These are phyloP conservation scores for Auricularia sp. DNA, from an alignment of 768 basidiomycete genomes.

Conservation along the genomic window DNA sequence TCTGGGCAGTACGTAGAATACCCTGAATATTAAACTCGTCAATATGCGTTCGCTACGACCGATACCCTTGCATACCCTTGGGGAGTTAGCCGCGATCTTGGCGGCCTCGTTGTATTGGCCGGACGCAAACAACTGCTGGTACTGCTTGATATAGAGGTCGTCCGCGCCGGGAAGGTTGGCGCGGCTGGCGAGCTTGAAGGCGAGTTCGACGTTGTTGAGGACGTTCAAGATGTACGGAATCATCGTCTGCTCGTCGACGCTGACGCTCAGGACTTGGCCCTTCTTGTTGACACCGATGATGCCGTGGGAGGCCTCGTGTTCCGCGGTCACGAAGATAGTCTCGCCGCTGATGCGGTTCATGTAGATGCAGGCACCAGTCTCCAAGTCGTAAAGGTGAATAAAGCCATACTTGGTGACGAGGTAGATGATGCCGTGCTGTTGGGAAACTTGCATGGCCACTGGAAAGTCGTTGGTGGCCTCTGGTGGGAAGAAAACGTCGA, in stretches of 20 bases:
- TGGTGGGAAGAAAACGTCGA: constrained; percentile 98
- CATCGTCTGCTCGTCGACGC: constrained; percentile 91
- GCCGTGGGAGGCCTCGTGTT: constrained; percentile 87
- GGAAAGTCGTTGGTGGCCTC: constrained; percentile 99
- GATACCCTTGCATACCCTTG: constrained; percentile 28
- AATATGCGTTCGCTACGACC: background rate
- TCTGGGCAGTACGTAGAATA: constrained; percentile 85
- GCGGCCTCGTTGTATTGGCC: constrained; percentile 92
- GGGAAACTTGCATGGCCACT: constrained; percentile 98
- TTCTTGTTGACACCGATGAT: constrained; percentile 99
- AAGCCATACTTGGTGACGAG: constrained; percentile 98
- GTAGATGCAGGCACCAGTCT: constrained; percentile 93
- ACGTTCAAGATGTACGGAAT: constrained; percentile 90
- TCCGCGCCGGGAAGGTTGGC: constrained; percentile 96
- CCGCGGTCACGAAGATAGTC: constrained; percentile 97
- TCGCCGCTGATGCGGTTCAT: constrained; percentile 99
- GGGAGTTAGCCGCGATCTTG: constrained; percentile 96
- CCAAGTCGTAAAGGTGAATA: constrained; percentile 97
- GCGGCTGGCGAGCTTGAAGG: constrained; percentile 94
- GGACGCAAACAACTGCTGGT: constrained; percentile 78
- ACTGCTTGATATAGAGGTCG: constrained; percentile 90
- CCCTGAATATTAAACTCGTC: constrained; percentile 32
- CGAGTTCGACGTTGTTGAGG: constrained; percentile 94
- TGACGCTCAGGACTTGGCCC: constrained; percentile 94
- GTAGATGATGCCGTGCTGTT: constrained; percentile 93